Conservation (phyloP, 2,329 filamentous ascomycete genomes). For the Hirsutella minnesotensis region DNA sequence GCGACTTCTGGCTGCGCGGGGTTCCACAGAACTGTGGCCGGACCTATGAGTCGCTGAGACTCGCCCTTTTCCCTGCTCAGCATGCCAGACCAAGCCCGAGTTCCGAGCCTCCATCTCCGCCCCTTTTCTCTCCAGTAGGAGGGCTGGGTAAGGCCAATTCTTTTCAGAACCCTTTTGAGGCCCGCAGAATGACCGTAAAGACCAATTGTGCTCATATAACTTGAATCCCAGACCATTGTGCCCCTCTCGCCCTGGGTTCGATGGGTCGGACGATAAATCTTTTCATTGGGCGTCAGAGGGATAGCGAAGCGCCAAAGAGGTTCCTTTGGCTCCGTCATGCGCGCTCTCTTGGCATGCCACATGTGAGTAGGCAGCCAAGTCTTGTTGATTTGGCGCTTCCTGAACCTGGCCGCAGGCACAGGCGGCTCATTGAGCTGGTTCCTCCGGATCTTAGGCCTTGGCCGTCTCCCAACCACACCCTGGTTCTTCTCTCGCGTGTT, state of each 20-base stretch:
- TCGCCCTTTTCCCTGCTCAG: slow-evolving; percentile 43
- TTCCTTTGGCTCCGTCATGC: slow-evolving; percentile 68
- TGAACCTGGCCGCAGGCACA: slow-evolving; percentile 53
- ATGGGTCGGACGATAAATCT: slow-evolving; percentile 81
- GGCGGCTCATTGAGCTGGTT: slow-evolving; percentile 53
- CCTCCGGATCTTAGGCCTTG: slow-evolving; percentile 56
- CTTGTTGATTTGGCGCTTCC: slow-evolving; percentile 77
- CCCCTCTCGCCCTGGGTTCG: slow-evolving; percentile 65
- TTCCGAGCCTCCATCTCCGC: slow-evolving; percentile 55
- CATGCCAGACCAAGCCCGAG: slow-evolving; percentile 34
- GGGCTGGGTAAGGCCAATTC: slow-evolving; percentile 49
- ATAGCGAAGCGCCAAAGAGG: slow-evolving; percentile 87
- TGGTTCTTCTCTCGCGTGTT: slow-evolving; percentile 1
- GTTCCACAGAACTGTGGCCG: slow-evolving; percentile 67
- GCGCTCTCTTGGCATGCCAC: slow-evolving; percentile 85
- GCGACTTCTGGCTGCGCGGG: slow-evolving; percentile 22
- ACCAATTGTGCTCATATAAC: slow-evolving; percentile 81
- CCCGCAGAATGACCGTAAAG: slow-evolving; percentile 56
- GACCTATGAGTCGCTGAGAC: slow-evolving; percentile 50
- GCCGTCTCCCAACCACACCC: slow-evolving; percentile 13
- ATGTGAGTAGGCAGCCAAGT: slow-evolving; percentile 91
- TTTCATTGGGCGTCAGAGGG: slow-evolving; percentile 75
- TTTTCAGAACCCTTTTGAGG: slow-evolving; percentile 53
- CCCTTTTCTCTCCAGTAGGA: slow-evolving; percentile 52
- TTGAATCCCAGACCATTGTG: slow-evolving; percentile 82